Conservation (phyloP, 805 yeast genomes). For the Ogataea henricii region DNA sequence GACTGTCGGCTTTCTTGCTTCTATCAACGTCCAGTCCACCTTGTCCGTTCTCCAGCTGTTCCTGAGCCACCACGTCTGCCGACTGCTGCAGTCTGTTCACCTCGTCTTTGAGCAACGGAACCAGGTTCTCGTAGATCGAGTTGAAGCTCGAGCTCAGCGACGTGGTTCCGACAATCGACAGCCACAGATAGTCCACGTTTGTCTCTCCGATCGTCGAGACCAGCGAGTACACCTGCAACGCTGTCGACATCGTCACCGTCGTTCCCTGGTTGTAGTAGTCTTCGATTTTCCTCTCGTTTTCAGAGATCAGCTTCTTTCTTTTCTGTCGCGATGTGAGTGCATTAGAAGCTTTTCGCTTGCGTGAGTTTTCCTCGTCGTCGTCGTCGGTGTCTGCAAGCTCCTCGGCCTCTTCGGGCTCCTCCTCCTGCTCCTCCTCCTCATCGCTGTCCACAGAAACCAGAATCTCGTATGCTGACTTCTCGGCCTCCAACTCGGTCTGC, state of each 20-base stretch:
- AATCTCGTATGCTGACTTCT: slow-evolving; percentile 61
- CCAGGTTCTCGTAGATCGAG: slow-evolving; percentile 67
- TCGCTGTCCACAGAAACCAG: slow-evolving; percentile 45
- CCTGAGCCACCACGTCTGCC: slow-evolving; percentile 9
- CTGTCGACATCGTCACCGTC: slow-evolving; percentile 67
- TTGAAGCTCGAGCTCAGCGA: slow-evolving; percentile 76
- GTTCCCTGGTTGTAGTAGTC: slow-evolving; percentile 85
- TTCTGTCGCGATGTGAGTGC: slow-evolving; percentile 37
- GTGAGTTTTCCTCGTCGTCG: slow-evolving; percentile 34
- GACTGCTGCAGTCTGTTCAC: slow-evolving; percentile 64
- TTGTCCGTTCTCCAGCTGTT: slow-evolving; percentile 6
- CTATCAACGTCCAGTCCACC: slow-evolving; percentile 21
- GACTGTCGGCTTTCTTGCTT: slow-evolving; percentile 36
- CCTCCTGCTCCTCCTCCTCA: slow-evolving; percentile 39
- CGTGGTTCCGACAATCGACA: slow-evolving; percentile 84
- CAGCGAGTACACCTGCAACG: slow-evolving; percentile 79
- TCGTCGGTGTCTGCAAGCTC: slow-evolving; percentile 35
- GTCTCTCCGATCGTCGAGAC: slow-evolving; percentile 84
- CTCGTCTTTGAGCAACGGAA: slow-evolving; percentile 79
- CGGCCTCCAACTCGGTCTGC: slow-evolving; percentile 56
- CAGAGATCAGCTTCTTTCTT: slow-evolving; percentile 42
- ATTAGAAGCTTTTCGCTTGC: slow-evolving; percentile 25
- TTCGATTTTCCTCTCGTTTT: slow-evolving; percentile 60
- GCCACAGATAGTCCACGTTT: slow-evolving; percentile 70
- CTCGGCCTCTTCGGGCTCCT: slow-evolving; percentile 34